Evolutionary conservation across 805 yeast genomes (phyloP).

Genomic region (Lachancea thermotolerans): DNA sequence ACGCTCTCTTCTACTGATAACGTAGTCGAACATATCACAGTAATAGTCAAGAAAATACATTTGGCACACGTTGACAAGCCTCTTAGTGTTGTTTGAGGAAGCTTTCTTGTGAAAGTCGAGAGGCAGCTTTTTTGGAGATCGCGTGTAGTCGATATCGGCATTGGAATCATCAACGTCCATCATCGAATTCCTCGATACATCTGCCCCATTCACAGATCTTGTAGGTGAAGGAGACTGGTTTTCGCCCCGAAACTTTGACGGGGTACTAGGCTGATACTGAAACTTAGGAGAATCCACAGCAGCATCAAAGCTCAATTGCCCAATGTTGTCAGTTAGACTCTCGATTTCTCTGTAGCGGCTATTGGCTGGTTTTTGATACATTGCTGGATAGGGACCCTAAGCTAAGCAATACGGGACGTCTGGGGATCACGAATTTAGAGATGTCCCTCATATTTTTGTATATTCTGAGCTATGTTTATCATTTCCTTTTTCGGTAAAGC

Average conservation of each 20-base stretch:
- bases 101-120: conserved; percentile 52
- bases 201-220: conserved; percentile 23
- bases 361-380: conserved; percentile 20
- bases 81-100: conserved; percentile 65
- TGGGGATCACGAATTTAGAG: not conserved
- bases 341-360: conserved; percentile 24
- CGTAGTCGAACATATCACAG: conserved; percentile 92
- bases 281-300: conserved; percentile 8
- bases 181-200: conserved; percentile 15
- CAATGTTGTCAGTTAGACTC: conserved; percentile 31
- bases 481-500: not conserved
- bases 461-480: not conserved
- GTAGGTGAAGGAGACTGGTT: conserved; percentile 28
- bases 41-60: conserved; percentile 91
- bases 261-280: conserved; percentile 13
- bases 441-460: too few species aligned
- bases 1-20: conserved; percentile 79
- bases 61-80: conserved; percentile 87
- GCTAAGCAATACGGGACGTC: not conserved
- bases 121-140: conserved; percentile 33
- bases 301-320: conserved; percentile 28
- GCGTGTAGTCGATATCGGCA: conserved; percentile 21
- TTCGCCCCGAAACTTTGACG: conserved; percentile 19
- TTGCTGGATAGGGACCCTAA: not conserved
- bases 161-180: conserved; percentile 29